Base-by-base conservation (phyloP, 192 early-diverging fungal species). In the Podila horticola region DNA sequence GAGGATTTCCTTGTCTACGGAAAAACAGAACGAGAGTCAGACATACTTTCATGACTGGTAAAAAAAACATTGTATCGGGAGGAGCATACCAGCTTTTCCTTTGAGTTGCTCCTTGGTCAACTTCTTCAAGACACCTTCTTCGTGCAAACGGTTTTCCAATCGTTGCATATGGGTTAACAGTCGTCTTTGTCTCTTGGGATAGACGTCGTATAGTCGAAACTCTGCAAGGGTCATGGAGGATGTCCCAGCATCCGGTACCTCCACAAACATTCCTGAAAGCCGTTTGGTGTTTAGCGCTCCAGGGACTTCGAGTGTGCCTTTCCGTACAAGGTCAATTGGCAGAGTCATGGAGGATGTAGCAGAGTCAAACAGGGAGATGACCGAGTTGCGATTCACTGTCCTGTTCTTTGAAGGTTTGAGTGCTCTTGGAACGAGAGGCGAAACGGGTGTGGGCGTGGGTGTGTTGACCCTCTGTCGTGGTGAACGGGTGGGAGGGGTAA, bases 151-250 rank as follows among this genome's bases (percentile, higher is more conserved):
- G 22, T 64, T 67, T 11, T 85, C 84, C 71, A 82, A 72, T 3
- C 79, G 73, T 45, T 85, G 79, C 13, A 85, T 68, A 5, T 73
- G 30, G 15, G 74, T 74, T 28, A 85, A 73, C 3, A 82, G 67
- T 33, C 77, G 60, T 12, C 77, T 62, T 38, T 85, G 84, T 28
- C 72, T 48, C 33, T 68, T 74, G 4, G 84, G 84, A 67, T 76
- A 81, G 24, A 77, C 51, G 45, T 85, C 84, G 30, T 66, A 74
- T 41, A 62, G 58, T 26, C 73, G 55, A 45, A 85, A 85, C 57
- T 85, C 84, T 13, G 84, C 84, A n/a, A 85, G 63, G 1, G 84
- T 85, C 49, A 85, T 41, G 50, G 72, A 73, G 48, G 82, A 74
- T 28, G 74, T 58, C 28, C 52, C 58, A 1, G 30, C 28, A 8